A percentile compares a stretch with the other conserved stretches of the same genome.
phyloP scores from a whole-genome alignment of 2,329 filamentous ascomycete genomes.

The Pseudonectria foliicola region DNA sequence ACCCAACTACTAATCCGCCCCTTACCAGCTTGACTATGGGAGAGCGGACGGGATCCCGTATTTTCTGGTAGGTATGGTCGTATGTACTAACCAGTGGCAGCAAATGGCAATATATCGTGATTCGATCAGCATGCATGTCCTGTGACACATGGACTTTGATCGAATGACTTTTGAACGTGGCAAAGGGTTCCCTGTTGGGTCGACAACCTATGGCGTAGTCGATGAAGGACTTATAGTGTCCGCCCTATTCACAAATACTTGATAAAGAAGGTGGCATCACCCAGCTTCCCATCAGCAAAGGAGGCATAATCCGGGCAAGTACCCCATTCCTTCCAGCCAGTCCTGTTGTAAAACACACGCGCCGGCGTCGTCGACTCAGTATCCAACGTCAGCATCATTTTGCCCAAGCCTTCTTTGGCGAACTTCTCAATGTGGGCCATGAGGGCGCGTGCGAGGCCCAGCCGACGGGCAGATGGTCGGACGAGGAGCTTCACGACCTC shows the following conservation, averaged over 20 bases:
- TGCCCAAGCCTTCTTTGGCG: constrained; percentile 9
- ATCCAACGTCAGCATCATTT: constrained; percentile 20
- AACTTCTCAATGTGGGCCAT: constrained; percentile 18
- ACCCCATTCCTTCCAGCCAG: constrained; percentile 22
- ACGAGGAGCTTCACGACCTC: constrained; percentile 24
- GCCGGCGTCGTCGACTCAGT: constrained; percentile 19
- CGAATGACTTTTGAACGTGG: too few species aligned
- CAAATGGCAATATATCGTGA: too few species aligned
- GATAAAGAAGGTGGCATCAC: constrained; percentile 15
- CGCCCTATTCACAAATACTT: constrained; percentile 5
- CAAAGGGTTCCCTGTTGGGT: too few species aligned
- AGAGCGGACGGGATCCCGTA: too few species aligned
- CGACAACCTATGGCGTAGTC: too few species aligned
- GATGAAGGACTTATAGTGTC: too few species aligned
- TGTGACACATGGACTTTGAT: too few species aligned
- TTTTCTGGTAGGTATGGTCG: too few species aligned
- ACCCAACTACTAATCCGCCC: too few species aligned
- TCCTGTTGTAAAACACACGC: constrained; percentile 16
- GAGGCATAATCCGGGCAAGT: constrained; percentile 19
- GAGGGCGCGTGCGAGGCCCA: constrained; percentile 14
- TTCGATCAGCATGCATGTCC: too few species aligned
- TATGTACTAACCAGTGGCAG: too few species aligned
- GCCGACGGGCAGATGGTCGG: constrained; percentile 12
- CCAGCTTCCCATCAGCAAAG: constrained; percentile 13
- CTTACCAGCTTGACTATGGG: too few species aligned